Evolutionary conservation across 1,284 basidiomycete genomes (phyloP).

Genomic region (Mrakiaceae sp.): DNA sequence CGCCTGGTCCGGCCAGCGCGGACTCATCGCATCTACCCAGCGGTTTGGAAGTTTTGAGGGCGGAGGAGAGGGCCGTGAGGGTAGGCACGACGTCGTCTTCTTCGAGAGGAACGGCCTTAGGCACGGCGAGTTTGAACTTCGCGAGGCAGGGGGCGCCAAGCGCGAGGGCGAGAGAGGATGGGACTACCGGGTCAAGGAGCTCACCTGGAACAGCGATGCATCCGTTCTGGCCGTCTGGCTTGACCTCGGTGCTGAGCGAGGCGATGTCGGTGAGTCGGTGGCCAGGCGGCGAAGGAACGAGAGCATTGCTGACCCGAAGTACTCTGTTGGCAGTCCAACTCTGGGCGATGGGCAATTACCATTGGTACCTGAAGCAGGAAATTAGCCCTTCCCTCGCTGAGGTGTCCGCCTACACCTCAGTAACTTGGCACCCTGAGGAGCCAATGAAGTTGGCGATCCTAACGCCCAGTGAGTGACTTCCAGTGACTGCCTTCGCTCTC

Average conservation of each 20-base stretch:
- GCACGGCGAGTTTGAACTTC: slow-evolving; percentile 76
- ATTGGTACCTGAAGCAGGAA: slow-evolving; percentile 94
- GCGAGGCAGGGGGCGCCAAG: slow-evolving; percentile 34
- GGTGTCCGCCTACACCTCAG: slow-evolving; percentile 49
- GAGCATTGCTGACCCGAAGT: background rate
- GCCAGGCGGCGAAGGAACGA: background rate
- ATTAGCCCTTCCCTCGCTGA: slow-evolving; percentile 35
- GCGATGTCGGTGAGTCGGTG: slow-evolving; percentile 51
- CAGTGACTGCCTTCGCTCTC: background rate
- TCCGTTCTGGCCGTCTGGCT: slow-evolving; percentile 77
- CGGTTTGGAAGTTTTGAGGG: slow-evolving; percentile 61
- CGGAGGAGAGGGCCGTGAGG: slow-evolving; percentile 50
- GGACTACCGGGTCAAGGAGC: slow-evolving; percentile 59
- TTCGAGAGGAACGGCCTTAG: slow-evolving; percentile 90
- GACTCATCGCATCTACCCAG: slow-evolving; percentile 67
- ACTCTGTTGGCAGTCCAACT: slow-evolving; percentile 56
- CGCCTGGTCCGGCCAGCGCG: slow-evolving; percentile 68
- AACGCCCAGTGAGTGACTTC: slow-evolving; percentile 45
- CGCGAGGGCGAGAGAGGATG: slow-evolving; percentile 30
- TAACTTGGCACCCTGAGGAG: slow-evolving; percentile 80
- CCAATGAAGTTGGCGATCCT: slow-evolving; percentile 57
- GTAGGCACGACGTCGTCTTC: slow-evolving; percentile 79
- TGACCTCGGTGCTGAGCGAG: slow-evolving; percentile 42
- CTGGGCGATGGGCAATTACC: slow-evolving; percentile 91
- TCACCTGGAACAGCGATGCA: slow-evolving; percentile 84